phyloP scores from a whole-genome alignment of 2,329 filamentous ascomycete species.

The Pseudogymnoascus sp. region DNA sequence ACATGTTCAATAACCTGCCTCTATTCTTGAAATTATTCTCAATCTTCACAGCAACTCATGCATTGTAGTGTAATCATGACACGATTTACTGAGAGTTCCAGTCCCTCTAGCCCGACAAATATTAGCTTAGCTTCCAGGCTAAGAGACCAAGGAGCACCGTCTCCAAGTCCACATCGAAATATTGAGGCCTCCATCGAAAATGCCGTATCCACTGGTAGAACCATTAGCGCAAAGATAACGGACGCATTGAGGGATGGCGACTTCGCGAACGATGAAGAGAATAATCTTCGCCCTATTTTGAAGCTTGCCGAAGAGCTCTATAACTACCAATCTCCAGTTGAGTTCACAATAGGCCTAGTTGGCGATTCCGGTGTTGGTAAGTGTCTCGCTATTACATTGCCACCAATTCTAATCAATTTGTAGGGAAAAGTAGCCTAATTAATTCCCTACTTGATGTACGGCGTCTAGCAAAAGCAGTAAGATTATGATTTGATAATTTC shows the following conservation, averaged over 20 bases:
- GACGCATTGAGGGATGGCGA: slow-evolving; percentile 11
- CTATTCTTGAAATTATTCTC: not conserved
- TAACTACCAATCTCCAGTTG: slow-evolving; percentile 15
- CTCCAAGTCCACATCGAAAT: not conserved
- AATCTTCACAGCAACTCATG: not conserved
- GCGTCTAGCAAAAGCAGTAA: slow-evolving; percentile 15
- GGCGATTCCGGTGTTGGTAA: slow-evolving; percentile 18
- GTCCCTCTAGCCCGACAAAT: not conserved
- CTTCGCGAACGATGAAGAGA: slow-evolving; percentile 14
- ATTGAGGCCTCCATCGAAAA: not conserved
- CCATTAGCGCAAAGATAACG: slow-evolving; percentile 11
- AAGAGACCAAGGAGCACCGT: not conserved
- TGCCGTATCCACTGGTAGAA: slow-evolving; percentile 12
- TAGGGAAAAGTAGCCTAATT: slow-evolving; percentile 17
- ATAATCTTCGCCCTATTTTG: slow-evolving; percentile 13
- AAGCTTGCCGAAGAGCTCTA: slow-evolving; percentile 16
- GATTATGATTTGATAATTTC: not conserved
- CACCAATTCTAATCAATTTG: not conserved
- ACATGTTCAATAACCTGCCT: not conserved
- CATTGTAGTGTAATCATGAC: not conserved
- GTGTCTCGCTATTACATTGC: not conserved
- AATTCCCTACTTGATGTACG: slow-evolving; percentile 14
- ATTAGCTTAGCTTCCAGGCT: not conserved
- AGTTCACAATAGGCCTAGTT: slow-evolving; percentile 16
- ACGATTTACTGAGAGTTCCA: not conserved